Evolutionary conservation across 1,284 basidiomycete genomes (phyloP).

Genomic region (Heterobasidion irregulare): DNA sequence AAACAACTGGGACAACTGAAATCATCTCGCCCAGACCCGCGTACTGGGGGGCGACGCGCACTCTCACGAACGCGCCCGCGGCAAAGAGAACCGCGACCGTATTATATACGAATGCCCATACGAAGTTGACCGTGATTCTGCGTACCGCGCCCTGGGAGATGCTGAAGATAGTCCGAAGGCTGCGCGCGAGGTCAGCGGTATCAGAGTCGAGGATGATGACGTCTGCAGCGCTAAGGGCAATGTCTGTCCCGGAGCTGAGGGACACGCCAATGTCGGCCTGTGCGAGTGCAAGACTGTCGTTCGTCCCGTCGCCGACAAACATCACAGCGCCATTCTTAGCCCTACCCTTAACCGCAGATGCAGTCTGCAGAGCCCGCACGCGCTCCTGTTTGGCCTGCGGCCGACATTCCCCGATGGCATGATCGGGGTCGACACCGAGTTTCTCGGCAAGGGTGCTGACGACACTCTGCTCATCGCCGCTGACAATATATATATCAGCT

Average conservation of each 20-base stretch:
- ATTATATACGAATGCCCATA: slow-evolving; percentile 39
- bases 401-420: slow-evolving; percentile 36
- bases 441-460: slow-evolving; percentile 36
- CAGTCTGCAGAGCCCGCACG: slow-evolving; percentile 25
- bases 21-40: slow-evolving; percentile 35
- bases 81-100: slow-evolving; percentile 38
- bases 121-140: slow-evolving; percentile 34
- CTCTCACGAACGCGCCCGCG: slow-evolving; percentile 36
- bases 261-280: slow-evolving; percentile 42
- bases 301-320: slow-evolving; percentile 42
- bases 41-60: slow-evolving; percentile 31
- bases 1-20: slow-evolving; percentile 31
- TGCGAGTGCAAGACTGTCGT: slow-evolving; percentile 44
- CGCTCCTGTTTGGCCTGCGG: slow-evolving; percentile 43
- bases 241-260: slow-evolving; percentile 33
- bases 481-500: slow-evolving; percentile 39
- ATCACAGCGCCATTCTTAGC: slow-evolving; percentile 17
- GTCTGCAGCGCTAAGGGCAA: slow-evolving; percentile 31
- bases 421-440: slow-evolving; percentile 31
- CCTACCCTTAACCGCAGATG: slow-evolving; percentile 9
- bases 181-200: slow-evolving; percentile 25
- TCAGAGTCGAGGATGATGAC: slow-evolving; percentile 35
- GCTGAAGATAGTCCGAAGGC: slow-evolving; percentile 28
- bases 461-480: slow-evolving; percentile 45
- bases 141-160: slow-evolving; percentile 32